These are phyloP conservation scores for Trichoderma atroviride DNA, from an alignment of 2,329 filamentous ascomycete species.

Conservation along the genomic window DNA sequence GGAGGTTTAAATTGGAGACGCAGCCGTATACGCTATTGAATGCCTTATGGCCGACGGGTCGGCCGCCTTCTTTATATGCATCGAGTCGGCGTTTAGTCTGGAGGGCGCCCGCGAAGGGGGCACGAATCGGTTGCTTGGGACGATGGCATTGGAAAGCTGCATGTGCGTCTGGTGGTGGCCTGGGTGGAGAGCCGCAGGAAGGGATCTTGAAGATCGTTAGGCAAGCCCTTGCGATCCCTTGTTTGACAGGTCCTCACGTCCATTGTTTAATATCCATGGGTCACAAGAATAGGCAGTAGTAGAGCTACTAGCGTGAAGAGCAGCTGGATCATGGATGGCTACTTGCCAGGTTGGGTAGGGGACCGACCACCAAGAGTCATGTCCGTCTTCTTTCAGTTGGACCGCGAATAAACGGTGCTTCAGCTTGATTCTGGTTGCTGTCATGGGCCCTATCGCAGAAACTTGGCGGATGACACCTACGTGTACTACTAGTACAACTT, in stretches of 20 bases:
- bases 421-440: background rate
- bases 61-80: constrained; percentile 2
- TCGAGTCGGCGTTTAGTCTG: background rate
- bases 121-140: constrained; percentile 8
- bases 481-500: background rate
- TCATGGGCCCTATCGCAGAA: background rate
- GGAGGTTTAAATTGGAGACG: constrained; percentile 12
- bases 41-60: constrained; percentile 9
- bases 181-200: constrained; percentile 20
- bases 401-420: background rate
- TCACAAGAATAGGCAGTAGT: background rate
- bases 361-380: background rate
- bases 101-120: background rate
- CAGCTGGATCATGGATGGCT: background rate
- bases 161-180: background rate
- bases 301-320: background rate
- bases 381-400: background rate
- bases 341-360: background rate
- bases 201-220: constrained; percentile 22
- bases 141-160: background rate
- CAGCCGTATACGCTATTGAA: background rate
- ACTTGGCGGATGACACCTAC: background rate
- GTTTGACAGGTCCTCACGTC: background rate
- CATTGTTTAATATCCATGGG: background rate
- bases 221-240: constrained; percentile 10